Evolutionary conservation across 371 early-diverging fungal genomes (phyloP).

Genomic region (Dichotomocladium elegans): DNA sequence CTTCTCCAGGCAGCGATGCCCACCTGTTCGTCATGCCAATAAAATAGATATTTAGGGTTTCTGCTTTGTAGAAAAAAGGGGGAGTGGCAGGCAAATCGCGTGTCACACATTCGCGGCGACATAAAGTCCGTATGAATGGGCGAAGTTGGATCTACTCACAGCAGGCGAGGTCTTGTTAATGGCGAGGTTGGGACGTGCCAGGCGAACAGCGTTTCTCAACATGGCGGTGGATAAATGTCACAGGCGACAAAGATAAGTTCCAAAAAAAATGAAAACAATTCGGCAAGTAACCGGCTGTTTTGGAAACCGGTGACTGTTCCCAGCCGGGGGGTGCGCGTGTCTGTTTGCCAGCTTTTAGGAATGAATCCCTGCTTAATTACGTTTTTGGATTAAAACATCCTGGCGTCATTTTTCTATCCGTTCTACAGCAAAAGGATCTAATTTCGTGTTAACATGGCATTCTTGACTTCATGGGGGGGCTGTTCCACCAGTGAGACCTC

Average conservation of each 20-base stretch:
- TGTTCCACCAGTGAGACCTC: too few species aligned
- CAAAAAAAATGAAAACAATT: background rate
- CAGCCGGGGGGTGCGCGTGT: too few species aligned
- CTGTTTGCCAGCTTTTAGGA: background rate
- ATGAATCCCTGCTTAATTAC: background rate
- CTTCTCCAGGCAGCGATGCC: conserved; percentile 39
- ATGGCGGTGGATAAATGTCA: conserved; percentile 9
- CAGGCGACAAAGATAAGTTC: background rate
- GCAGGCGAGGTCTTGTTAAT: conserved; percentile 31
- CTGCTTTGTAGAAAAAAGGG: conserved; percentile 36
- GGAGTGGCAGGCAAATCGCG: background rate
- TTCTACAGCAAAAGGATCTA: too few species aligned
- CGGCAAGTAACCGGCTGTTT: background rate
- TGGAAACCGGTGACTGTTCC: background rate
- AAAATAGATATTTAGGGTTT: conserved; percentile 37
- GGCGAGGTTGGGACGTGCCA: conserved; percentile 44
- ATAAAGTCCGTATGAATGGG: background rate
- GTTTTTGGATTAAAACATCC: too few species aligned
- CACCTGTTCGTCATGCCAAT: conserved; percentile 45
- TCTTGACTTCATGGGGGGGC: too few species aligned
- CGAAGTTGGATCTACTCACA: conserved; percentile 12
- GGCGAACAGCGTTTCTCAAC: conserved; percentile 52
- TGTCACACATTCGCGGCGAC: background rate
- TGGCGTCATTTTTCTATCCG: too few species aligned
- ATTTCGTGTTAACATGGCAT: too few species aligned